phyloP scores from a whole-genome alignment of 352 stramenopile species.

The Aphanomyces cochlioides region DNA sequence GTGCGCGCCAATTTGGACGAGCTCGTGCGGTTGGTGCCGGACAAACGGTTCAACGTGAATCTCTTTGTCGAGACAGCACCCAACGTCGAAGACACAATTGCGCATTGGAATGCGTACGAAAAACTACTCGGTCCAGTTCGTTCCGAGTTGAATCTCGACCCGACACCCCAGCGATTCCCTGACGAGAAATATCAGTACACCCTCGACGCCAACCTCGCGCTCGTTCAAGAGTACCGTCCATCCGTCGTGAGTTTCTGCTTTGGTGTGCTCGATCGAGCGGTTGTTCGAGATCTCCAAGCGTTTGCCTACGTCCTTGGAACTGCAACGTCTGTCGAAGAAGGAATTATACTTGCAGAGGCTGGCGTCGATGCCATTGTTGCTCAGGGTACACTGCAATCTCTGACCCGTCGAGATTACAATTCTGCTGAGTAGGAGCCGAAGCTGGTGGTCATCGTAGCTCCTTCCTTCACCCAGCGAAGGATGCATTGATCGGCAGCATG shows the following conservation, averaged over 20 bases:
- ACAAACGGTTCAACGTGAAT: conserved; percentile 52
- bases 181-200: background rate
- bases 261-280: conserved; percentile 43
- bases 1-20: conserved; percentile 36
- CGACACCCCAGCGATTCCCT: background rate
- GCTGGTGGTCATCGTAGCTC: conserved; percentile 53
- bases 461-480: conserved; percentile 37
- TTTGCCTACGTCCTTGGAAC: conserved; percentile 38
- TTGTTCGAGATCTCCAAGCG: conserved; percentile 29
- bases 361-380: conserved; percentile 50
- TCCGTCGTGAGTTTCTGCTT: conserved; percentile 69
- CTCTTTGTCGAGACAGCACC: conserved; percentile 51
- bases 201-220: conserved; percentile 39
- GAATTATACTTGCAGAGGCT: conserved; percentile 24
- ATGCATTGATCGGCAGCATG: conserved; percentile 40
- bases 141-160: conserved; percentile 34
- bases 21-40: conserved; percentile 9
- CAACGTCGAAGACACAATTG: conserved; percentile 17
- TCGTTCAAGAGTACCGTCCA: conserved; percentile 50
- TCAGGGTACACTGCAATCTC: conserved; percentile 33
- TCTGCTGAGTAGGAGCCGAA: conserved; percentile 37
- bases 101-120: conserved; percentile 38
- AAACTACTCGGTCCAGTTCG: conserved; percentile 39
- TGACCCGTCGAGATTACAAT: background rate
- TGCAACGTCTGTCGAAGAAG: conserved; percentile 46